These are phyloP conservation scores for Tagetes erecta DNA, from an alignment of 129 eudicot genomes.

Conservation along the genomic window DNA sequence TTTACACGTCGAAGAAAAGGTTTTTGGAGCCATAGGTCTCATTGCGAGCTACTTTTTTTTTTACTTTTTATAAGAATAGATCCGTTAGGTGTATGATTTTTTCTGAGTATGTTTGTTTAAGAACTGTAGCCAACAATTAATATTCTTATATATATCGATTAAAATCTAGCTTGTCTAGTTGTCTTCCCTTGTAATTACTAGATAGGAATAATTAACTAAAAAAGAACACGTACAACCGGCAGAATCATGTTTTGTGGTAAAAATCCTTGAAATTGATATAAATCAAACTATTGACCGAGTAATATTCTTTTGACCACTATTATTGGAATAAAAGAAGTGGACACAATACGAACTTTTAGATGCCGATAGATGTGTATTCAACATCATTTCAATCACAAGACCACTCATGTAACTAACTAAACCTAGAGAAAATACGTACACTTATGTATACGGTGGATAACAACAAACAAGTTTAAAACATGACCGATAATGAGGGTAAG, in stretches of 20 bases:
- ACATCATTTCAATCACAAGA: neutral
- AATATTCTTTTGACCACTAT: neutral
- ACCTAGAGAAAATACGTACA: neutral
- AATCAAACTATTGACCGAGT: neutral
- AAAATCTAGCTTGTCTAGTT: too few species aligned
- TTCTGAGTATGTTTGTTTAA: neutral
- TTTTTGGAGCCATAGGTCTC: too few species aligned
- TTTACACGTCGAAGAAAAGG: too few species aligned
- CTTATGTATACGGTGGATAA: neutral
- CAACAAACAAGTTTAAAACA: neutral
- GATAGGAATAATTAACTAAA: neutral
- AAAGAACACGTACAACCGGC: neutral
- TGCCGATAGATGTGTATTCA: neutral
- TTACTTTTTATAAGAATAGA: too few species aligned
- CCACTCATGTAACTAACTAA: neutral
- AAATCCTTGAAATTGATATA: constrained; percentile 21
- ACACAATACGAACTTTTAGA: neutral
- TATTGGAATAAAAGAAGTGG: constrained; percentile 6
- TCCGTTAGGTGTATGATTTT: too few species aligned
- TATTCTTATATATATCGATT: neutral
- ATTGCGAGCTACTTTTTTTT: too few species aligned
- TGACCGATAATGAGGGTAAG: neutral
- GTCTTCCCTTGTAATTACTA: neutral
- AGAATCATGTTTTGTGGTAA: constrained; percentile 6
- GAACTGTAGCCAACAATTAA: neutral